Percentiles rank a stretch among this genome's conserved stretches.
These are phyloP conservation scores for Erodium moschatum DNA, from an alignment of 441 rosid species.

Conservation along the genomic window DNA sequence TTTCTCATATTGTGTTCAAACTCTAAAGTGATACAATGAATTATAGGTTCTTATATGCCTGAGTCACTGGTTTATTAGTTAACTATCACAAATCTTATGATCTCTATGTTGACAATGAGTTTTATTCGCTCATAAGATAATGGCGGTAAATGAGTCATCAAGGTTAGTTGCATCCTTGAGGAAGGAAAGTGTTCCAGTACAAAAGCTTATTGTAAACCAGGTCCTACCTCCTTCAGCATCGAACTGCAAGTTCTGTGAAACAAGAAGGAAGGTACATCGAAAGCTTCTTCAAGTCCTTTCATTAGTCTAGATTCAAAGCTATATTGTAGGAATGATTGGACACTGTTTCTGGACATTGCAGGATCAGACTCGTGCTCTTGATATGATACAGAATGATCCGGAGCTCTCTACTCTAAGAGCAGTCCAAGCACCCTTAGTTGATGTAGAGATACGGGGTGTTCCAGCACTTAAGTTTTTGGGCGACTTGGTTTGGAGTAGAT, in stretches of 20 bases:
- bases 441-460: constrained; percentile 70
- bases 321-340: neutral
- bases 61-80: neutral
- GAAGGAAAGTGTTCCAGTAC: constrained; percentile 57
- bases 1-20: constrained; percentile 7
- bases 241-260: constrained; percentile 58
- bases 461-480: constrained; percentile 74
- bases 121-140: constrained; percentile 34
- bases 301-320: neutral
- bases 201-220: constrained; percentile 57
- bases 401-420: constrained; percentile 50
- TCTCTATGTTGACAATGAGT: constrained; percentile 11
- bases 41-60: neutral
- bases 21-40: neutral
- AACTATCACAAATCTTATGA: neutral
- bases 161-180: constrained; percentile 56
- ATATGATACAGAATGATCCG: constrained; percentile 44
- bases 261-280: constrained; percentile 50
- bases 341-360: constrained; percentile 23
- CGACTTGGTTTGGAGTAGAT: constrained; percentile 55
- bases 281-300: neutral
- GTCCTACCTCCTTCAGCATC: constrained; percentile 49
- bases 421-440: constrained; percentile 50
- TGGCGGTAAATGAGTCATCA: constrained; percentile 67
- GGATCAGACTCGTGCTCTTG: constrained; percentile 63